A percentile compares a stretch with the other conserved stretches of the same genome.
phyloP scores from a whole-genome alignment of 176 grass and related monocot genomes.

The Ensete glaucum region DNA sequence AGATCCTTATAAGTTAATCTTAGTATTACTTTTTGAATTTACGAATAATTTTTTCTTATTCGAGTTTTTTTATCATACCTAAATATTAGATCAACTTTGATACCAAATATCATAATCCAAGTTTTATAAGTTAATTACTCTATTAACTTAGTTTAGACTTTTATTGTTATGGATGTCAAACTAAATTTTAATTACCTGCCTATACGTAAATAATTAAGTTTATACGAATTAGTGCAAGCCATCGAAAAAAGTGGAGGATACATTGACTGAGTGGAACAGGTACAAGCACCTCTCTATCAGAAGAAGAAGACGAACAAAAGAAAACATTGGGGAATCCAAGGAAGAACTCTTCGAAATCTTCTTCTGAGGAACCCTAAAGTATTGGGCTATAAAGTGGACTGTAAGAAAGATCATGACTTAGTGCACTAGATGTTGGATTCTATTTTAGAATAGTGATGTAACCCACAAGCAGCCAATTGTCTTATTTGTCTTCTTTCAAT shows the following conservation, averaged over 20 bases:
- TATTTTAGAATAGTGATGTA: conserved; percentile 23
- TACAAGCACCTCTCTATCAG: conserved; percentile 11
- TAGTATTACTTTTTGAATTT: no score
- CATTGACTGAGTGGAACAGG: conserved; percentile 28
- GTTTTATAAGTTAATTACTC: no score
- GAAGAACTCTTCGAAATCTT: conserved; percentile 58
- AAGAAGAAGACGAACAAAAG: conserved; percentile 30
- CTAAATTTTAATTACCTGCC: no score
- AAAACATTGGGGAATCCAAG: conserved; percentile 68
- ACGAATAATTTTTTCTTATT: no score
- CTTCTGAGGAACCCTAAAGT: conserved; percentile 80
- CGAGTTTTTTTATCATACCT: no score
- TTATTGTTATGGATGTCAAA: no score
- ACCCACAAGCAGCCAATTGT: not conserved
- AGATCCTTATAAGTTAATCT: no score
- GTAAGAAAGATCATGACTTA: conserved; percentile 59
- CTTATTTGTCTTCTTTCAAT: not conserved
- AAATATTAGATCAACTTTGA: no score
- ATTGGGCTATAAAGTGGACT: conserved; percentile 76
- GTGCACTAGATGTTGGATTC: conserved; percentile 80
- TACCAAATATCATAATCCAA: no score
- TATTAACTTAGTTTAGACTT: no score
- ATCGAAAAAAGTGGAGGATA: conserved; percentile 8
- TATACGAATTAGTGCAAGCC: no score
- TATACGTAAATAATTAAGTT: no score